These are phyloP conservation scores for Vigna hirtella DNA, from an alignment of 306 rosid genomes.

Conservation along the genomic window DNA sequence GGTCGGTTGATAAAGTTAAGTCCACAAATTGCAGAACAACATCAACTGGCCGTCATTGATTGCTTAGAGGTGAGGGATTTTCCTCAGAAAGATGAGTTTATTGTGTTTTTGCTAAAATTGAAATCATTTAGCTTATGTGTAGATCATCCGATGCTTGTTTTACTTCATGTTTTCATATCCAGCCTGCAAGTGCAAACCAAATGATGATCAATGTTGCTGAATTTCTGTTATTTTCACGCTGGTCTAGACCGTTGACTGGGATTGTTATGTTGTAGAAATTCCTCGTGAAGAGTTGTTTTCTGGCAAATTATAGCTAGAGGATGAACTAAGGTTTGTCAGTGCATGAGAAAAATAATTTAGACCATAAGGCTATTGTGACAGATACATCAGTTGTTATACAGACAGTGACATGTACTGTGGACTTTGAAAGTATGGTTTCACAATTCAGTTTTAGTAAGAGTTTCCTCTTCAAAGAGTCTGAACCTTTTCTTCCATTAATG, in stretches of 20 bases:
- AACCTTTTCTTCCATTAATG: neutral
- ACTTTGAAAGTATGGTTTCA: neutral
- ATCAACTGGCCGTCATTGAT: constrained; percentile 97
- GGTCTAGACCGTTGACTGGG: neutral
- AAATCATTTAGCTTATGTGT: neutral
- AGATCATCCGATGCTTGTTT: constrained; percentile 3
- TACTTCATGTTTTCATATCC: neutral
- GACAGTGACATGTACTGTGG: neutral
- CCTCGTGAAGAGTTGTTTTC: neutral
- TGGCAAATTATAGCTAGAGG: constrained; percentile 7
- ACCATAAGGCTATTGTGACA: neutral
- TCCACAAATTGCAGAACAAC: constrained; percentile 92
- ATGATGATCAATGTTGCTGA: constrained; percentile 11
- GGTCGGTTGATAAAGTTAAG: constrained; percentile 88
- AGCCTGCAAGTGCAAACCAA: constrained; percentile 9
- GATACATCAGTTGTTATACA: neutral
- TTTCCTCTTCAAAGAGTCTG: neutral
- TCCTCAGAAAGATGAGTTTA: constrained; percentile 21
- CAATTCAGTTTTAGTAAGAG: neutral
- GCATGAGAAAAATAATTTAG: neutral
- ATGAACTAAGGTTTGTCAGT: constrained; percentile 3
- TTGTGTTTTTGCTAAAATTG: neutral
- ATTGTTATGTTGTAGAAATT: constrained; percentile 14
- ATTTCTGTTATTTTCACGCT: constrained; percentile 9
- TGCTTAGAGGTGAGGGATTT: constrained; percentile 86